Evolutionary conservation across 2,329 filamentous ascomycete species (phyloP).

Genomic region (Ambrosiella beaveri): DNA sequence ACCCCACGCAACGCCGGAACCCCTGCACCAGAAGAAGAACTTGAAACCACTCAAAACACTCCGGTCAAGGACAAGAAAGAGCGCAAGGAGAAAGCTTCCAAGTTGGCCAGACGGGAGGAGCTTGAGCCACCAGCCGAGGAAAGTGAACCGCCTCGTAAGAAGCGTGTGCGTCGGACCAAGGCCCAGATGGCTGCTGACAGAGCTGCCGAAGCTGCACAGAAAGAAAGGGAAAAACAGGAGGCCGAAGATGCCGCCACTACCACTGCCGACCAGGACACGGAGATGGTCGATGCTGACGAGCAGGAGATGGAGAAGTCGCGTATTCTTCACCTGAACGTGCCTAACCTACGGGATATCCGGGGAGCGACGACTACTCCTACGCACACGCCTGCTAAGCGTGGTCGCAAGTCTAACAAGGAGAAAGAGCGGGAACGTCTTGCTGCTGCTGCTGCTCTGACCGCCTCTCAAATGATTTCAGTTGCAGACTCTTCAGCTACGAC

Average conservation of each 20-base stretch:
- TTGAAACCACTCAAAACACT: constrained; percentile 31
- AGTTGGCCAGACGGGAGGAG: neutral
- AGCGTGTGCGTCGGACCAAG: constrained; percentile 8
- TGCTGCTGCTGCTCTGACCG: neutral
- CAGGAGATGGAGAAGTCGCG: neutral
- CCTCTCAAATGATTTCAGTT: neutral
- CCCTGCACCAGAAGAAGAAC: neutral
- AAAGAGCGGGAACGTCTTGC: constrained; percentile 2
- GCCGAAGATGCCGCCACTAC: neutral
- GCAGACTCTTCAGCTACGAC: neutral
- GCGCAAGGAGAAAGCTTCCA: constrained; percentile 3
- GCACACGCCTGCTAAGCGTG: neutral
- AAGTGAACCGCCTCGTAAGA: constrained; percentile 22
- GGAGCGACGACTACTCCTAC: constrained; percentile 3
- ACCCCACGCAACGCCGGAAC: neutral
- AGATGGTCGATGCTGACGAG: neutral
- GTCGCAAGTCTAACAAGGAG: constrained; percentile 1
- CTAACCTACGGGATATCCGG: constrained; percentile 5
- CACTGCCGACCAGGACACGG: neutral
- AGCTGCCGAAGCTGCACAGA: constrained; percentile 6
- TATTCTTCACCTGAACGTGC: constrained; percentile 9
- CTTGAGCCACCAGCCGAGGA: constrained; percentile 17
- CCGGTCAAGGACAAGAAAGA: constrained; percentile 15
- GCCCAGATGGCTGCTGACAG: constrained; percentile 8
- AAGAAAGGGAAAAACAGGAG: neutral